These are phyloP conservation scores for Debaryomyces singareniensis DNA, from an alignment of 1,139 yeast species.

Conservation along the genomic window DNA sequence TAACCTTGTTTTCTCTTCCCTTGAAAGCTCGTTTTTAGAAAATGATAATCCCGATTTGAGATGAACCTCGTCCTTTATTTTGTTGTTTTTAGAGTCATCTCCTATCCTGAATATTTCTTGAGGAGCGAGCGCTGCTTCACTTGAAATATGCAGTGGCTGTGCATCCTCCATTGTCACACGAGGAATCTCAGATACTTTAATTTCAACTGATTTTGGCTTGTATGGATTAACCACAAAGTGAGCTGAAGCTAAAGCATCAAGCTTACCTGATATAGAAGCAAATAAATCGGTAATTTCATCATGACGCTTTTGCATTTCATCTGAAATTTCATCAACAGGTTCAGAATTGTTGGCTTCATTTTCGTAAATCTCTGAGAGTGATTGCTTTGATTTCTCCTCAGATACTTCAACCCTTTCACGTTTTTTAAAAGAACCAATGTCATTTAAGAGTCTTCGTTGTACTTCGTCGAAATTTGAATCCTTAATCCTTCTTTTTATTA, in stretches of 20 bases:
- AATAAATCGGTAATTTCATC: slow-evolving; percentile 69
- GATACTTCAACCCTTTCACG: slow-evolving; percentile 57
- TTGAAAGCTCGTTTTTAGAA: slow-evolving; percentile 75
- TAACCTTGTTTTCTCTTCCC: slow-evolving; percentile 82
- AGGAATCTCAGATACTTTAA: slow-evolving; percentile 65
- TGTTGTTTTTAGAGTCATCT: slow-evolving; percentile 40
- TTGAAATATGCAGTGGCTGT: slow-evolving; percentile 79
- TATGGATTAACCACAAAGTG: slow-evolving; percentile 91
- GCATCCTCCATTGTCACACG: slow-evolving; percentile 93
- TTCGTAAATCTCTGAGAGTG: slow-evolving; percentile 89
- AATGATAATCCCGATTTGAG: slow-evolving; percentile 78
- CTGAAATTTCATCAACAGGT: slow-evolving; percentile 41
- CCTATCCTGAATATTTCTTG: slow-evolving; percentile 81
- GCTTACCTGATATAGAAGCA: slow-evolving; percentile 56
- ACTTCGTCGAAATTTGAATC: slow-evolving; percentile 79
- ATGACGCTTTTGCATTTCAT: slow-evolving; percentile 65
- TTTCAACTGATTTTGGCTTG: slow-evolving; percentile 62
- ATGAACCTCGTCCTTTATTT: slow-evolving; percentile 50
- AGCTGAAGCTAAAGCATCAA: slow-evolving; percentile 87
- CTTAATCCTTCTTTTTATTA: slow-evolving; percentile 75
- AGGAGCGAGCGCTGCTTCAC: slow-evolving; percentile 81
- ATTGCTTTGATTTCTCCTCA: slow-evolving; percentile 78
- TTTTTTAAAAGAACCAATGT: slow-evolving; percentile 51
- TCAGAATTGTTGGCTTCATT: slow-evolving; percentile 61
- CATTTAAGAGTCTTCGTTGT: slow-evolving; percentile 64